Conservation (phyloP, 2,329 filamentous ascomycete genomes). For the Ophiostoma piceae region DNA sequence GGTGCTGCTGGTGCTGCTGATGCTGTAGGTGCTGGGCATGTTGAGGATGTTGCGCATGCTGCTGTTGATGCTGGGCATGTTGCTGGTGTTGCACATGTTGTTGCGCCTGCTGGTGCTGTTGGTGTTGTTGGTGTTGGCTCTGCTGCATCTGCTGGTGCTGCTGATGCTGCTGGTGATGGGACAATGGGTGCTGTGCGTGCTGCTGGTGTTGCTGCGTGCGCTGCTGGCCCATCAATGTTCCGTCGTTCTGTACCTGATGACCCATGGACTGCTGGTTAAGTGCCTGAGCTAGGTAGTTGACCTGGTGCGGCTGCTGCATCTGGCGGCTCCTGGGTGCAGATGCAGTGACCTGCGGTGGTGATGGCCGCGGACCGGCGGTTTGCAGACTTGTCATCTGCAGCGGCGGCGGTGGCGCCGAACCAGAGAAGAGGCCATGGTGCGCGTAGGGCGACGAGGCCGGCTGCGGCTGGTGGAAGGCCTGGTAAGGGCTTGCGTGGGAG, state of each 20-base stretch:
- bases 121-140: conserved; percentile 25
- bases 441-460: conserved; percentile 41
- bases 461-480: conserved; percentile 44
- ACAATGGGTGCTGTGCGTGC: conserved; percentile 25
- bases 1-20: conserved; percentile 34
- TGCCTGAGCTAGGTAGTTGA: conserved; percentile 36
- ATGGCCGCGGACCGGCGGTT: conserved; percentile 39
- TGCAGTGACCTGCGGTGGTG: conserved; percentile 45
- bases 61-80: conserved; percentile 23
- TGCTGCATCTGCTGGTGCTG: conserved; percentile 22
- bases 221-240: conserved; percentile 33
- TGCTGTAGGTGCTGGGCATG: conserved; percentile 29
- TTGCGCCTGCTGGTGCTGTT: conserved; percentile 21
- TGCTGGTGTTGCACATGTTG: conserved; percentile 25
- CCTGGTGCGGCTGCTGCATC: conserved; percentile 39
- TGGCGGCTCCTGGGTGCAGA: conserved; percentile 44
- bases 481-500: conserved; percentile 51
- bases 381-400: conserved; percentile 45
- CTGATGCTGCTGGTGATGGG: conserved; percentile 24
- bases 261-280: conserved; percentile 34
- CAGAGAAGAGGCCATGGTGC: conserved; percentile 48
- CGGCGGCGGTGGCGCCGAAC: conserved; percentile 43
- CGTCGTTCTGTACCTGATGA: conserved; percentile 34
- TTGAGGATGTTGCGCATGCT: conserved; percentile 23
- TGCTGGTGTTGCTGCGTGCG: conserved; percentile 30